Percentiles rank a stretch among this genome's conserved stretches.
phyloP scores from a whole-genome alignment of 2,329 filamentous ascomycete species.

The Davidsoniella neocaledoniae region DNA sequence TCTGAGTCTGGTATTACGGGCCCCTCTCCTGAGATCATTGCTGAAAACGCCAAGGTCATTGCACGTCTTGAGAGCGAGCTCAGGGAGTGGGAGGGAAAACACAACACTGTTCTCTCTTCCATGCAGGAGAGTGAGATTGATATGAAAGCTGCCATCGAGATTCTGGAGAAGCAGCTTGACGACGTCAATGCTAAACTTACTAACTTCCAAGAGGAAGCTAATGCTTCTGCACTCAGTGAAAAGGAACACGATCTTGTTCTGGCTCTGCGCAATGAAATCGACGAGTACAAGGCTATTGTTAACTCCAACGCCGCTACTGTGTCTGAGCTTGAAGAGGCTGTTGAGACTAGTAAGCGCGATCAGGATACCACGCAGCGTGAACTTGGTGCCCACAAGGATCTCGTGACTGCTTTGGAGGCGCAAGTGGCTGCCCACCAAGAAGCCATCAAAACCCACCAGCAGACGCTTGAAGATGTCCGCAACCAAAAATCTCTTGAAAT shows the following conservation, averaged over 20 bases:
- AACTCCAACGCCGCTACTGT: slow-evolving; percentile 52
- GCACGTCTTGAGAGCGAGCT: slow-evolving; percentile 54
- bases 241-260: slow-evolving; percentile 44
- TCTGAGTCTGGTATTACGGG: neutral
- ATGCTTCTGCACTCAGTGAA: slow-evolving; percentile 25
- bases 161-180: slow-evolving; percentile 47
- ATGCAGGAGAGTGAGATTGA: slow-evolving; percentile 58
- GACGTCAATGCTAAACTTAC: slow-evolving; percentile 36
- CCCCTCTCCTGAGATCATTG: slow-evolving; percentile 7
- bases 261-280: slow-evolving; percentile 55
- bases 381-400: slow-evolving; percentile 27
- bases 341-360: slow-evolving; percentile 38
- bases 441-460: slow-evolving; percentile 36
- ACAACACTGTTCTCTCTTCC: slow-evolving; percentile 50
- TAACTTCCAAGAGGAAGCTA: slow-evolving; percentile 26
- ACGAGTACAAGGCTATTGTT: slow-evolving; percentile 64
- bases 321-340: slow-evolving; percentile 55
- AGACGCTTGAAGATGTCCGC: slow-evolving; percentile 32
- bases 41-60: slow-evolving; percentile 23
- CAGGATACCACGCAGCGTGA: slow-evolving; percentile 32
- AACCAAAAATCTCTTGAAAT: slow-evolving; percentile 34
- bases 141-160: slow-evolving; percentile 53
- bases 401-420: slow-evolving; percentile 36
- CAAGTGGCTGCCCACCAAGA: slow-evolving; percentile 44
- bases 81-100: slow-evolving; percentile 57